A percentile compares a stretch with the other conserved stretches of the same genome.
phyloP scores from a whole-genome alignment of 2,329 filamentous ascomycete species.

The Teratosphaeria destructans region DNA sequence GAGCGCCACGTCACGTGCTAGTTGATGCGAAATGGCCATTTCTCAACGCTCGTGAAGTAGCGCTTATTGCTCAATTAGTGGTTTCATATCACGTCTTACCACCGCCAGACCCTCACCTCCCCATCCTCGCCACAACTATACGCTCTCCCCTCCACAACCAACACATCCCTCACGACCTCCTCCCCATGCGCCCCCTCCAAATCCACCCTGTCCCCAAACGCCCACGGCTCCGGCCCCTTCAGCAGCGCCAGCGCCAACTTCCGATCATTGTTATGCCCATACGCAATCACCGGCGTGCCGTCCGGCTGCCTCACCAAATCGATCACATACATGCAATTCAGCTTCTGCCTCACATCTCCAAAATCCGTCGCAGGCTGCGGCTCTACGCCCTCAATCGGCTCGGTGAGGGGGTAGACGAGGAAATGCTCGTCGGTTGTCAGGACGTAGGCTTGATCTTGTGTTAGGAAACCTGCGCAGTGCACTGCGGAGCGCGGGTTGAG shows the following conservation, averaged over 20 bases:
- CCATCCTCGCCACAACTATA: slow-evolving; percentile 43
- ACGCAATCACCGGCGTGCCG: slow-evolving; percentile 19
- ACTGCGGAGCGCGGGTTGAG: slow-evolving; percentile 69
- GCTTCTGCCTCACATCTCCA: slow-evolving; percentile 56
- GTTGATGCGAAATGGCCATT: neutral
- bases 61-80: neutral
- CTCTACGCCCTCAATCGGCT: slow-evolving; percentile 47
- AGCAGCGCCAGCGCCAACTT: slow-evolving; percentile 19
- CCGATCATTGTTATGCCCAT: slow-evolving; percentile 20
- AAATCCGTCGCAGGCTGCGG: slow-evolving; percentile 45
- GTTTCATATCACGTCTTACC: neutral
- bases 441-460: slow-evolving; percentile 54
- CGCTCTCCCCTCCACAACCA: slow-evolving; percentile 25
- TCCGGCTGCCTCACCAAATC: slow-evolving; percentile 46
- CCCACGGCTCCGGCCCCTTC: slow-evolving; percentile 15
- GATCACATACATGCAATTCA: slow-evolving; percentile 65
- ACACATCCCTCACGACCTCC: slow-evolving; percentile 38
- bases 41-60: neutral
- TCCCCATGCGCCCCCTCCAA: slow-evolving; percentile 38
- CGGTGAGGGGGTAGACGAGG: slow-evolving; percentile 60
- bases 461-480: slow-evolving; percentile 64
- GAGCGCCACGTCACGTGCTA: neutral
- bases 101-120: slow-evolving; percentile 32
- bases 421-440: slow-evolving; percentile 71
- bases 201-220: slow-evolving; percentile 18